Base-by-base conservation (phyloP, 2,329 filamentous ascomycete species). In the Clathrospora elynae region DNA sequence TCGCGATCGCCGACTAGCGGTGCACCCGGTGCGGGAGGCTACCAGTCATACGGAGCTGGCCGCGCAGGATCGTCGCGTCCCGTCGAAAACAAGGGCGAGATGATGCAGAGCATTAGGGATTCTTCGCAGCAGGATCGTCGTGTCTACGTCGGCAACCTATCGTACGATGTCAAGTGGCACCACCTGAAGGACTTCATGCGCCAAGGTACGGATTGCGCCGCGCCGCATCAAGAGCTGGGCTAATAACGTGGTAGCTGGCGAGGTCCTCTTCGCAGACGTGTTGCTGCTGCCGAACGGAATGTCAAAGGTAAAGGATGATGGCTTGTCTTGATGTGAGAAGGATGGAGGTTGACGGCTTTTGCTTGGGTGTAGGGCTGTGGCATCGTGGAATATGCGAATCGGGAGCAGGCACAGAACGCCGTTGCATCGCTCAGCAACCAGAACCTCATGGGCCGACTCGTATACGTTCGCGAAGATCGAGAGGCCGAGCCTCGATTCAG, bases 341-440 rank as follows among this genome's bases (percentile, higher is more conserved):
- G 88, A 93, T 89, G 89, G 90, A 96, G 91, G 96, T 92, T 92
- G 91, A 87, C 85, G 90, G 88, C 86, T 86, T 67, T 88, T 88
- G 86, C 86, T 84, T 77, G 81, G 86, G 83, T 82, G 87, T 96
- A 97, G 92, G 92, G 93, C 90, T 99, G 92, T 92, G 93, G 93
- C 80, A 99, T 99, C 89, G 93, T 99, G 86, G 93, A 99, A 87
- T 99, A 99, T 85, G 91, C 91, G 74, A 96, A 92, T 67, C 89
- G 91, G 84, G 93, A 99, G 71, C 90, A 99, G 87, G 93, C 93
- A 71, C 93, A 97, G 75, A 87, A 90, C 74, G 93, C 93, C 70
- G 93, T 99, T 78, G 86, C 88, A 74, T 93, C 90, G 71, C 88
- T 99, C 76, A 96, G 91, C 83, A 99, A 99, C 79, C 92, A 96